A percentile compares a stretch with the other conserved stretches of the same genome.
These are phyloP conservation scores for Prunus padus DNA, from an alignment of 306 rosid species.

Conservation along the genomic window DNA sequence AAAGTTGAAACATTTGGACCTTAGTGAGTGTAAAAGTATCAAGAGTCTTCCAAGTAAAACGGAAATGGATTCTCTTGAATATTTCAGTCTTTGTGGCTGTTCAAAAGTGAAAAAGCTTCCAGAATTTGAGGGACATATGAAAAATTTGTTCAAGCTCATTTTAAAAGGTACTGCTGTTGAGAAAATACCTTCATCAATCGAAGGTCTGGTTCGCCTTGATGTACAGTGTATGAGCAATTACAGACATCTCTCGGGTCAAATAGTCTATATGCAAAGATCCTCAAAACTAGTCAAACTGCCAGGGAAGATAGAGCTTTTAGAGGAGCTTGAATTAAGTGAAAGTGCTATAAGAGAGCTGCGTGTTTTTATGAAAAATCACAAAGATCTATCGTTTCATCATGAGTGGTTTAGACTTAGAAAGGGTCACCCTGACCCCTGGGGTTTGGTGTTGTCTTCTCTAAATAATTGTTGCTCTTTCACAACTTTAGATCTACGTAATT, in stretches of 20 bases:
- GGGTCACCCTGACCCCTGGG: not conserved
- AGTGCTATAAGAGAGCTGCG: not conserved
- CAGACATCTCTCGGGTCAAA: no score
- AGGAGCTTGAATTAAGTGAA: not conserved
- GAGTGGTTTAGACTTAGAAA: not conserved
- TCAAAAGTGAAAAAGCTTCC: not conserved
- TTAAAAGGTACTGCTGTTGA: not conserved
- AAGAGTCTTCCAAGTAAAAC: no score
- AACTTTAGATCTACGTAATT: not conserved
- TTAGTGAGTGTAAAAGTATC: no score
- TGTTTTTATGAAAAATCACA: not conserved
- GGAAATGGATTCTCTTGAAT: no score
- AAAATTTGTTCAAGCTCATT: not conserved
- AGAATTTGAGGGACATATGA: not conserved
- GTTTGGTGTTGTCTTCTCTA: not conserved
- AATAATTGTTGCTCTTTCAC: not conserved
- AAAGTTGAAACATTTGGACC: no score
- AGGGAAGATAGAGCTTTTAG: not conserved
- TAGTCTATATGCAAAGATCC: no score
- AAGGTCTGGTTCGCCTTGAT: not conserved
- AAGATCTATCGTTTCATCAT: rapidly evolving
- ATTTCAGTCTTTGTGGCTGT: conserved; percentile 9
- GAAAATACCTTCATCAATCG: conserved; percentile 14
- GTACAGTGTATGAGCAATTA: no score
- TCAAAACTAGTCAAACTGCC: no score